These are phyloP conservation scores for Helenozyma baotianmanensis DNA, from an alignment of 805 yeast genomes.

Conservation along the genomic window DNA sequence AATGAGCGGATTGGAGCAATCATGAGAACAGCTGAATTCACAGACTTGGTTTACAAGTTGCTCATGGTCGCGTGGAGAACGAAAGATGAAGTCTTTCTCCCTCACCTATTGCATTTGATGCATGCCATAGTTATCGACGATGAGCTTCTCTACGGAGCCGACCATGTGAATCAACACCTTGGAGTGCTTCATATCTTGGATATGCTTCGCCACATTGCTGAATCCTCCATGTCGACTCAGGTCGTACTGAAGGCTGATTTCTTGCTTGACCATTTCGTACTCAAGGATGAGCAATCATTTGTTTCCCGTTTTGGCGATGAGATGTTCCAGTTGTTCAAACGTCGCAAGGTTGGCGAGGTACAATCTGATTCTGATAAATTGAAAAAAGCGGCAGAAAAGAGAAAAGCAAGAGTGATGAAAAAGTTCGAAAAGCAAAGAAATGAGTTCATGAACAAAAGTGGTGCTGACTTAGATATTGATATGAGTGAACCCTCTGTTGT, in stretches of 20 bases:
- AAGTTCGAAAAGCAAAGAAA: conserved; percentile 56
- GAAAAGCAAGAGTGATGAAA: conserved; percentile 57
- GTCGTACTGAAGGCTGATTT: conserved; percentile 53
- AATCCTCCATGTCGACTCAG: conserved; percentile 45
- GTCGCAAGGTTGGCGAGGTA: conserved; percentile 32
- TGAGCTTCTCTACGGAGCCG: conserved; percentile 37
- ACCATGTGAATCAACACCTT: conserved; percentile 40
- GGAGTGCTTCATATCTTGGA: conserved; percentile 55
- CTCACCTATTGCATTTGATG: conserved; percentile 60
- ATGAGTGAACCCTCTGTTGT: too few relatives aligned
- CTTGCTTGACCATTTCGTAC: conserved; percentile 47
- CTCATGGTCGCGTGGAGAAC: conserved; percentile 48
- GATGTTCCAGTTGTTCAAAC: conserved; percentile 46
- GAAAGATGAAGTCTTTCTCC: conserved; percentile 50
- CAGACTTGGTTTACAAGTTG: conserved; percentile 54
- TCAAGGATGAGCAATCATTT: conserved; percentile 47
- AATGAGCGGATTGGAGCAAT: conserved; percentile 41
- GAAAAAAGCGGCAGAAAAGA: conserved; percentile 54
- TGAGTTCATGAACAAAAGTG: conserved; percentile 39
- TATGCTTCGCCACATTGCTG: conserved; percentile 48
- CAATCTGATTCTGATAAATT: conserved; percentile 56
- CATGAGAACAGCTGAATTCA: conserved; percentile 49
- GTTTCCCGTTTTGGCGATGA: conserved; percentile 54
- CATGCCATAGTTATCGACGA: conserved; percentile 61
- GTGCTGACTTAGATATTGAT: conserved; percentile 12